A percentile compares a stretch with the other conserved stretches of the same genome.
These are phyloP conservation scores for Nigrospora osmanthi DNA, from an alignment of 2,329 filamentous ascomycete genomes.

Conservation along the genomic window DNA sequence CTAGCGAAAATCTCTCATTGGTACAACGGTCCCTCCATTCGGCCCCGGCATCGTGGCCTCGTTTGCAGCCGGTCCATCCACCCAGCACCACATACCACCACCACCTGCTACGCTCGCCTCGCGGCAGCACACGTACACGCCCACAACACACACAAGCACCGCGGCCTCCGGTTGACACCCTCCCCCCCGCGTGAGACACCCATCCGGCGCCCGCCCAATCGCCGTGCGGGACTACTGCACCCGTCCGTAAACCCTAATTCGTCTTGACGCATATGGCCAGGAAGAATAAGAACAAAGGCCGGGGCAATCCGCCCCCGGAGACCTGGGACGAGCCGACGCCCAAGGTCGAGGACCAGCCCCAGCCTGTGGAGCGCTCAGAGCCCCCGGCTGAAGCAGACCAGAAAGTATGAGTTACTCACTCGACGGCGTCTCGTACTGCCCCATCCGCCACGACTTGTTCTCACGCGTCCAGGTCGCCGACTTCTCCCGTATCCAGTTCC, in stretches of 20 bases:
- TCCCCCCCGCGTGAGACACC: too few species aligned
- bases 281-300: slow-evolving; percentile 1
- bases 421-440: slow-evolving; percentile 5
- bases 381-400: slow-evolving; percentile 1
- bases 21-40: too few species aligned
- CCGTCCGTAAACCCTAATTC: slow-evolving; percentile 2
- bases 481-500: slow-evolving; percentile 6
- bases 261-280: slow-evolving; percentile 4
- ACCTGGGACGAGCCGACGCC: slow-evolving; percentile 1
- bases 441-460: slow-evolving; percentile 4
- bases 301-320: neutral
- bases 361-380: too few species aligned
- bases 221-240: slow-evolving; percentile 1
- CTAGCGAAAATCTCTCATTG: too few species aligned
- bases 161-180: too few species aligned
- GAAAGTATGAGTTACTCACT: slow-evolving; percentile 5
- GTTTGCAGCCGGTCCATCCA: too few species aligned
- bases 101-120: too few species aligned
- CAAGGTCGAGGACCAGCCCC: neutral
- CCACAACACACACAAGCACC: too few species aligned
- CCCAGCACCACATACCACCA: too few species aligned
- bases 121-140: too few species aligned
- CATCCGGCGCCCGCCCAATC: neutral
- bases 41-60: too few species aligned
- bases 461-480: slow-evolving; percentile 9